Evolutionary conservation across 208 protist species (phyloP).

Genomic region (Herpetomonas samuelpessoai): DNA sequence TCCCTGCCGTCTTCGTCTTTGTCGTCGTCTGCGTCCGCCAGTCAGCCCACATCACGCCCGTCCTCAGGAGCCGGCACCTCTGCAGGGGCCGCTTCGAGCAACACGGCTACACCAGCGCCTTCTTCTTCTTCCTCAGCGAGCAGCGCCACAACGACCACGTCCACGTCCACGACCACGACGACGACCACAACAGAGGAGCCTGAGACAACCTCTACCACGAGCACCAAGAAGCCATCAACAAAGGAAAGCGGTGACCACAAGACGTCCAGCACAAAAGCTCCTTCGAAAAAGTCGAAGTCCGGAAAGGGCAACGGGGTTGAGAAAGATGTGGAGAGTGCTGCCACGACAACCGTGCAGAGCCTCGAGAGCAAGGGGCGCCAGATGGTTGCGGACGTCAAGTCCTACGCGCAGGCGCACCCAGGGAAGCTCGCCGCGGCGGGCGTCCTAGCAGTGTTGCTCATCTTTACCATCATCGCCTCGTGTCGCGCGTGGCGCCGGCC

Average conservation of each 20-base stretch:
- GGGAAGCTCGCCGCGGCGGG: background rate
- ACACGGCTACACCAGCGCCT: slow-evolving; percentile 5
- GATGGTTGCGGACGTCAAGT: background rate
- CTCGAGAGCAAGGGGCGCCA: background rate
- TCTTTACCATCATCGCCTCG: slow-evolving; percentile 21
- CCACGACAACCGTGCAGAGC: background rate
- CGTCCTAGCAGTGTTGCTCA: slow-evolving; percentile 7
- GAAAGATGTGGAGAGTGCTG: background rate
- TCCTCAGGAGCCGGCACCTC: too few species aligned
- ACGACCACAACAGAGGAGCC: background rate
- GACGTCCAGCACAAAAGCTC: slow-evolving; percentile 8
- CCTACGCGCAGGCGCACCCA: slow-evolving; percentile 14
- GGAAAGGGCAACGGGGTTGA: background rate
- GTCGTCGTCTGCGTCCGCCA: too few species aligned
- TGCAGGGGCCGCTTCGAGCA: too few species aligned
- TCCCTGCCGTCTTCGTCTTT: too few species aligned
- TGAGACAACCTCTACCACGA: background rate
- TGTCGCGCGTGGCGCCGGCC: slow-evolving; percentile 26
- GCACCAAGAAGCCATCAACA: background rate
- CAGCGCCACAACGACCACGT: background rate
- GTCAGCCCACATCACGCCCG: too few species aligned
- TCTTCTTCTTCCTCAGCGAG: slow-evolving; percentile 14
- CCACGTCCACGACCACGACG: background rate
- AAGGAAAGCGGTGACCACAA: background rate
- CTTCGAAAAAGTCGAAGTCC: slow-evolving; percentile 4